Evolutionary conservation across 108 stramenopile species (phyloP), one percentile per base, ranked within the genome.

Genomic region (Stephanodiscus triporus): DNA sequence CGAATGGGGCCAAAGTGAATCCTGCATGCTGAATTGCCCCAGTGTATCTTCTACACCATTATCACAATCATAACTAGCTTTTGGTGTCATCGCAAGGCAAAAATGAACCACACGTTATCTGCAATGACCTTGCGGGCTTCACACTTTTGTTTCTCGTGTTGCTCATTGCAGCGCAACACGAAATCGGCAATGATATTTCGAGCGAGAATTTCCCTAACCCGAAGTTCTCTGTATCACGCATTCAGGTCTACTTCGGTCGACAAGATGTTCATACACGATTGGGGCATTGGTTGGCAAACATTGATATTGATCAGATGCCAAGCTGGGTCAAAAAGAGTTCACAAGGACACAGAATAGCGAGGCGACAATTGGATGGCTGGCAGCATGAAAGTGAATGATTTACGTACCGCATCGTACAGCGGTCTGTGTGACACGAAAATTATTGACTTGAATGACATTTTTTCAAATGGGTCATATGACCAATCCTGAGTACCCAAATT

Each of bases 1-100:
- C 54, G 51, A 34, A 68, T 34, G n/a, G 9, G 13, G 9, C 22
- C 30, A 50, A 23, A 30, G 54, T 68, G 34, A 17, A 30, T 40
- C 37, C 54, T 68, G 22, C 68, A 50, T 8, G 68, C 68, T 36
- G 11, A 56, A 56, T 56, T 27, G 9, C 68, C 68, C 22, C 68
- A 50, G 54, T 50, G 29, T 0, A 55, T 20, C 29, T 24, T 55
- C 32, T 68, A 50, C 19, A 29, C 17, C 8, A 38, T 37, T 37
- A 11, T 56, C 6, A 16, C 54, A 24, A 50, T 55, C 7, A 38
- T 53, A 29, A 45, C 37, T 2, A 55, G 68, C 54, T 42, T 68
- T 2, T 2, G 37, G 29, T 16, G 51, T 10, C 68, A 14, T 42
- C 13, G 47, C 8, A 2, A 11, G 26, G 54, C 54, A 54, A 68